Percentiles rank a stretch among this genome's conserved stretches.
Evolutionary conservation across 169 alveolate species (phyloP).

Genomic region (Amoebophrya sp.): DNA sequence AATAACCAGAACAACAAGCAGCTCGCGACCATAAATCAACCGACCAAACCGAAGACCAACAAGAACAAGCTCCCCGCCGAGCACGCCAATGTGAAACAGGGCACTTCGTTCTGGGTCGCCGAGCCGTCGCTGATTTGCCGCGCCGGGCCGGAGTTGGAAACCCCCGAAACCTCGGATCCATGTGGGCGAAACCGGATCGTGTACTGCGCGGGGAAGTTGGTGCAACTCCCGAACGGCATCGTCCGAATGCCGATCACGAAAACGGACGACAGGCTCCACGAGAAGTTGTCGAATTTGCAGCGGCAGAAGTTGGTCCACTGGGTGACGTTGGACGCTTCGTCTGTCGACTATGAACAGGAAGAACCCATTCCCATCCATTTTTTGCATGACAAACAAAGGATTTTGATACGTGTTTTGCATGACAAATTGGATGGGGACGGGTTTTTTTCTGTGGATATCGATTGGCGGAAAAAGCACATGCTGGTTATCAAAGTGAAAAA

Average conservation of each 20-base stretch:
- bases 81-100: too few relatives aligned
- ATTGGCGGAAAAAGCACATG: too few relatives aligned
- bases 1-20: not conserved
- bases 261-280: not conserved
- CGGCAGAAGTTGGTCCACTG: slow-evolving; percentile 1
- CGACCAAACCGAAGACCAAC: not conserved
- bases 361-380: too few relatives aligned
- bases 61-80: too few relatives aligned
- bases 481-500: too few relatives aligned
- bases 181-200: not conserved
- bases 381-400: too few relatives aligned
- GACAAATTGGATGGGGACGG: too few relatives aligned
- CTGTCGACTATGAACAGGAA: too few relatives aligned
- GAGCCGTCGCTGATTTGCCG: not conserved
- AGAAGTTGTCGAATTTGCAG: not conserved
- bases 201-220: not conserved
- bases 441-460: too few relatives aligned
- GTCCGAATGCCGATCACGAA: not conserved
- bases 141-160: not conserved
- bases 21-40: not conserved
- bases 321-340: not conserved
- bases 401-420: too few relatives aligned
- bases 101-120: not conserved
- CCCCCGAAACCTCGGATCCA: not conserved
- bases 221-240: not conserved